Evolutionary conservation across 1,284 basidiomycete species (phyloP).

Genomic region (Leccinum pachyderme): DNA sequence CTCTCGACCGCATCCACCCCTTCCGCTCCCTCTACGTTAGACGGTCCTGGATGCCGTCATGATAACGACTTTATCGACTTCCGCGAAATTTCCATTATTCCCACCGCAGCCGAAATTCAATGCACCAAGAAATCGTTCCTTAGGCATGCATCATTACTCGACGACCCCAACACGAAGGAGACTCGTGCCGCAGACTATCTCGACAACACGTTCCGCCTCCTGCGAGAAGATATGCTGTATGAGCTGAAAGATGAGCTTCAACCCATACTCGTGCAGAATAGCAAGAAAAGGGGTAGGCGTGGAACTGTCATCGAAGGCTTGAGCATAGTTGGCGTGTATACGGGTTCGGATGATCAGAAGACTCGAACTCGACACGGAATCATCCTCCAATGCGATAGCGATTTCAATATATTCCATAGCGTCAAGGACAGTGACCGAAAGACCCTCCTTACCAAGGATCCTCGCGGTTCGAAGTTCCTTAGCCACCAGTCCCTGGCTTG

Average conservation of each 20-base stretch:
- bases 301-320: conserved; percentile 45
- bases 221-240: conserved; percentile 64
- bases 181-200: conserved; percentile 46
- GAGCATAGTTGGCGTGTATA: conserved; percentile 37
- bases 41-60: conserved; percentile 57
- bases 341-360: conserved; percentile 34
- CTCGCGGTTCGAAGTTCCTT: conserved; percentile 38
- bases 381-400: conserved; percentile 39
- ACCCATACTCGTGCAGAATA: conserved; percentile 42
- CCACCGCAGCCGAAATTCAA: conserved; percentile 54
- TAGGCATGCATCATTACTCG: conserved; percentile 41
- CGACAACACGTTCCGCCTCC: conserved; percentile 63
- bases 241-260: conserved; percentile 62
- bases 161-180: conserved; percentile 40
- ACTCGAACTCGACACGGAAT: conserved; percentile 48
- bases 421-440: conserved; percentile 35
- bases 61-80: conserved; percentile 64
- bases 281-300: conserved; percentile 46
- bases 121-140: conserved; percentile 47
- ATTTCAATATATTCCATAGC: conserved; percentile 43
- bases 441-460: conserved; percentile 40
- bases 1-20: conserved; percentile 27
- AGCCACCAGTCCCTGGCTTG: conserved; percentile 53
- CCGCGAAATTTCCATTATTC: conserved; percentile 55
- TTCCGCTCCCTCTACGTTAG: conserved; percentile 18